Percentiles rank a stretch among this genome's conserved stretches.
phyloP scores from a whole-genome alignment of 2,329 filamentous ascomycete species.

The Claviceps sp. region DNA sequence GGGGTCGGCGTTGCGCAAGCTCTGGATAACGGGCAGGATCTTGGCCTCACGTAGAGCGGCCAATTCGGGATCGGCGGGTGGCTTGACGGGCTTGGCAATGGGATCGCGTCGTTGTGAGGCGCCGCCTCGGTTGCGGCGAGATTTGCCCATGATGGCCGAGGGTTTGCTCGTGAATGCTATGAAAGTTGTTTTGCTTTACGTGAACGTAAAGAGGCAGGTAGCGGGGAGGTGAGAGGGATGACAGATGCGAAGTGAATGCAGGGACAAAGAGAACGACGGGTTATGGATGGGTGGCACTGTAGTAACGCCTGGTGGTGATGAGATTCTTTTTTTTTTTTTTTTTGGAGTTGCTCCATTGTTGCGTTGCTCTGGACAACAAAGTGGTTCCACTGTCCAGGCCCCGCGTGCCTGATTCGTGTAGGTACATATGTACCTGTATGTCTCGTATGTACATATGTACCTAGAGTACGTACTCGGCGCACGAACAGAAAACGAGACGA shows the following conservation, averaged over 20 bases:
- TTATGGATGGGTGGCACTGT: too few species aligned
- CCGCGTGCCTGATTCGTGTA: too few species aligned
- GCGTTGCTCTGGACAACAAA: background rate
- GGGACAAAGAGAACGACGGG: too few species aligned
- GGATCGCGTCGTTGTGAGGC: constrained; percentile 38
- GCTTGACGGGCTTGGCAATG: constrained; percentile 44
- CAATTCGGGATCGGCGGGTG: constrained; percentile 49
- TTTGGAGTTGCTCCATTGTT: background rate
- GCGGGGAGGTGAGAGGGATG: too few species aligned
- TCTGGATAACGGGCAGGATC: constrained; percentile 48
- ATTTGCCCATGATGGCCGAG: constrained; percentile 40
- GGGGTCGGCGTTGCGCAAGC: constrained; percentile 45
- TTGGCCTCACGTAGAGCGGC: constrained; percentile 48
- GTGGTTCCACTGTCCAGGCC: background rate
- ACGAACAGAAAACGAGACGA: background rate
- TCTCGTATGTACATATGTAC: too few species aligned
- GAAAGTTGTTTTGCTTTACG: background rate
- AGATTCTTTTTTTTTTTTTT: background rate
- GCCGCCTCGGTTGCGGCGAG: constrained; percentile 38
- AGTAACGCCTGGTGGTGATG: background rate
- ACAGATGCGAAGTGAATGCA: too few species aligned
- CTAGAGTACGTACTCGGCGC: background rate
- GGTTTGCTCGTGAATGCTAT: background rate
- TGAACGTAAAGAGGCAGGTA: too few species aligned
- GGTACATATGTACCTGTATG: too few species aligned